Evolutionary conservation across 352 stramenopile species (phyloP), one percentile per base, ranked within the genome.

Genomic region (Globisporangium megalacanthum): DNA sequence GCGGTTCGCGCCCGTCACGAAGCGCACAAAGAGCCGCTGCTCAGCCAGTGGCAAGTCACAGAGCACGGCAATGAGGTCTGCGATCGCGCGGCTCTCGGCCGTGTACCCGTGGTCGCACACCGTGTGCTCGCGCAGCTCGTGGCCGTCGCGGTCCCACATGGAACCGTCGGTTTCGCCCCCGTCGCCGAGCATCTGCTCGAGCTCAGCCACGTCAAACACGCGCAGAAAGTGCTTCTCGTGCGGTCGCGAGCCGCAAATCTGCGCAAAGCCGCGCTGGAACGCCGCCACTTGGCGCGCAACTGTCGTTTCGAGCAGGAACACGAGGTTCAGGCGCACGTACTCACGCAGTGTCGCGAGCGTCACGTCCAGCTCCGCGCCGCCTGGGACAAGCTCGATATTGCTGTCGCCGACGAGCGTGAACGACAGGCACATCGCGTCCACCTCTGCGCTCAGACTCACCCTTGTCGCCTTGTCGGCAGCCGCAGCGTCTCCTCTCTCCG

Each of bases 81-180:
- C 62, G 52, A 96, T 92, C 42, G 84, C 72, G 49, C 68, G 69
- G 65, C 79, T 89, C 37, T 75, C 62, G 0, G 59, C 31, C 9
- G 79, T 81, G 72, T 92, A 97, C 13, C 88, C 88, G 64, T 97
- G 88, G 50, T 87, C 76, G 54, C 86, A 96, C 45, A 95, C 77
- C 64, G 93, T 89, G 67, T 88, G 77, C 42, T 79, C 69, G 9
- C 77, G 75, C 45, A 96, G 73, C 53, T 86, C 73, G 19, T 79
- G 51, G 22, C 77, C 82, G 11, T 83, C 73, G 42, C 84, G 83
- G 59, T 82, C 70, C 86, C 86, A 96, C 63, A 89, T 74, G 37
- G 60, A 76, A 45, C 66, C 75, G 15, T 64, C 62, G 0, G 56
- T 51, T 54, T 78, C 69, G 53, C 77, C 69, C 45, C 62, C 60